A percentile compares a stretch with the other conserved stretches of the same genome.
phyloP scores from a whole-genome alignment of 2,329 filamentous ascomycete genomes.

The Fusarium musae region DNA sequence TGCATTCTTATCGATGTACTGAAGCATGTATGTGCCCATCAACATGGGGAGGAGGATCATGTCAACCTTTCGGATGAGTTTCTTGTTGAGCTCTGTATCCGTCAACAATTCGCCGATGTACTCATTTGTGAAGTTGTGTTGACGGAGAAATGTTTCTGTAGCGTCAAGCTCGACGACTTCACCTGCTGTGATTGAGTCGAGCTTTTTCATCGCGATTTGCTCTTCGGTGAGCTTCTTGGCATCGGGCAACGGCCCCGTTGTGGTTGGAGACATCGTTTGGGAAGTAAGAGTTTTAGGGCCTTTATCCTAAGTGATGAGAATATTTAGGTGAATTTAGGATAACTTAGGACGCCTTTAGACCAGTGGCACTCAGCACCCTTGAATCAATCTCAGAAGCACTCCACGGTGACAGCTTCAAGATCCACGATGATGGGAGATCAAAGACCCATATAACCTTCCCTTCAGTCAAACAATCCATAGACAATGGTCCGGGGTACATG shows the following conservation, averaged over 20 bases:
- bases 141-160: conserved; percentile 32
- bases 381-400: not conserved
- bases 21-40: conserved; percentile 60
- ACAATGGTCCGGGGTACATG: not conserved
- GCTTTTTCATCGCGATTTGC: conserved; percentile 26
- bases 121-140: conserved; percentile 37
- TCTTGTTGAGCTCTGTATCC: conserved; percentile 24
- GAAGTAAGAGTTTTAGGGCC: not conserved
- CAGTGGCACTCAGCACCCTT: not conserved
- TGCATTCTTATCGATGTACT: conserved; percentile 66
- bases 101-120: conserved; percentile 36
- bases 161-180: conserved; percentile 32
- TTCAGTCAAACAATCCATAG: not conserved
- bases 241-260: not conserved
- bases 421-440: not conserved
- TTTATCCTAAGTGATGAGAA: accelerated
- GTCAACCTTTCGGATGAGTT: conserved; percentile 57
- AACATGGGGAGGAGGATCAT: conserved; percentile 61
- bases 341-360: not conserved
- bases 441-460: not conserved
- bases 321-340: not conserved
- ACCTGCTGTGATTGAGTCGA: conserved; percentile 25
- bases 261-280: not conserved
- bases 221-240: conserved; percentile 10
- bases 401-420: accelerated